Base-by-base conservation (phyloP, 192 early-diverging fungal genomes). In the Coemansia sp. region DNA sequence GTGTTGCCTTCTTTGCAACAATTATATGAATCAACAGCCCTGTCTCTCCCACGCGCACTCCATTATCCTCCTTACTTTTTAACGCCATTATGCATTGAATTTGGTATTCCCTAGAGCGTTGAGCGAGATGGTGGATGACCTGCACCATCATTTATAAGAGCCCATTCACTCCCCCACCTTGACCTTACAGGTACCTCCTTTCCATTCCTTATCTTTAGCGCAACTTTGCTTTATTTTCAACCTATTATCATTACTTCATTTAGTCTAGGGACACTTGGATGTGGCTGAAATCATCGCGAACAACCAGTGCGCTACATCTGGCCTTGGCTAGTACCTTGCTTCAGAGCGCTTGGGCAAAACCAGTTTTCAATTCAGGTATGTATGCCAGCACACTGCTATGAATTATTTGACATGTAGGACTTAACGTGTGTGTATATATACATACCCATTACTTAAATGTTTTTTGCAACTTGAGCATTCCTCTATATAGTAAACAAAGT, bases 401-500 rank as follows among this genome's bases (percentile, higher is more conserved):
- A 24, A 5, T 10, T 56, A 29, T 27, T 33, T 56, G 54, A 3
- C 33, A 36, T 14, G 8, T 34, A 40, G 36, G 14, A 2, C 36
- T 39, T 60, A n/a, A n/a, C n/a, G n/a, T n/a, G n/a, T n/a, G n/a
- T n/a, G n/a, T n/a, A n/a, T n/a, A n/a, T n/a, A n/a, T n/a, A n/a
- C n/a, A n/a, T n/a, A n/a, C n/a, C n/a, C n/a, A 19, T 46, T 46
- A 6, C 46, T 48, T n/a, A 48, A 48, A 19, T 21, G 16, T 37
- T 39, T 40, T 24, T 21, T 39, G 8, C 40, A 10, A 4, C 24
- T 10, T 34, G 5, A 17, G 10, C 14, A 35, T n/a, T 33, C 17
- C 6, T 45, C 6, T 14, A 53, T 64, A 19, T 78, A 88, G 87
- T 86, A 31, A 88, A 88, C 66, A 72, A 77, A 51, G 73, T 82